Conservation (phyloP, 305 asterid species). For the Caryopteris hybrid region DNA sequence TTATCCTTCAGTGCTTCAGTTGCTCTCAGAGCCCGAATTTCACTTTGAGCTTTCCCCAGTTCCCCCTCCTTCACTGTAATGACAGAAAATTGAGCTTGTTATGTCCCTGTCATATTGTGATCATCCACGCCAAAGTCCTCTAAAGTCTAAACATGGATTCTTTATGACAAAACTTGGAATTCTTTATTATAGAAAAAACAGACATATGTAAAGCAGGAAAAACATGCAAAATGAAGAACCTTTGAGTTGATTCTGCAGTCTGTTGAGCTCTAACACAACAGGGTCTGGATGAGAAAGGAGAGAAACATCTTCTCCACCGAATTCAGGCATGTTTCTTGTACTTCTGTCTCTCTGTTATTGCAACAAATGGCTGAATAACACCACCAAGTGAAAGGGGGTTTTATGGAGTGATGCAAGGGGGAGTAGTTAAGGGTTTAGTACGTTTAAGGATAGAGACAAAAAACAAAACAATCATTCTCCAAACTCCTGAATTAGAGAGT, state of each 20-base stretch:
- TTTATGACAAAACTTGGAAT: neutral
- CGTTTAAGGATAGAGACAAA: constrained; percentile 20
- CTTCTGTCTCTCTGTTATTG: neutral
- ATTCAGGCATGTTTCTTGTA: constrained; percentile 31
- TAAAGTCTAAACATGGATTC: constrained; percentile 5
- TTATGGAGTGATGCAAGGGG: constrained; percentile 27
- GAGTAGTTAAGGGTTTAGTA: constrained; percentile 36
- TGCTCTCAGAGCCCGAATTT: constrained; percentile 65
- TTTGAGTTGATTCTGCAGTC: constrained; percentile 72
- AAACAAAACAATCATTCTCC: constrained; percentile 15
- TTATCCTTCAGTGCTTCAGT: constrained; percentile 69
- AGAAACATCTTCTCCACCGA: constrained; percentile 38
- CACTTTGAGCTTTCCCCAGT: constrained; percentile 60
- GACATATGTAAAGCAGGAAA: neutral
- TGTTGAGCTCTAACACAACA: constrained; percentile 69
- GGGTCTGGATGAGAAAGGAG: constrained; percentile 63
- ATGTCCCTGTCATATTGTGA: neutral
- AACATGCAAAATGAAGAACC: constrained; percentile 33
- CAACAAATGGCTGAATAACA: constrained; percentile 15
- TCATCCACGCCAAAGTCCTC: neutral
- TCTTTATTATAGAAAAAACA: neutral
- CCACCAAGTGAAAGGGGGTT: constrained; percentile 21
- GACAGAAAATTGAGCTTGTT: neutral
- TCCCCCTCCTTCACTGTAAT: constrained; percentile 69
- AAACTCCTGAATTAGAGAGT: constrained; percentile 29